Conservation (phyloP, 345 rosid genomes). For the Camelina neglecta region DNA sequence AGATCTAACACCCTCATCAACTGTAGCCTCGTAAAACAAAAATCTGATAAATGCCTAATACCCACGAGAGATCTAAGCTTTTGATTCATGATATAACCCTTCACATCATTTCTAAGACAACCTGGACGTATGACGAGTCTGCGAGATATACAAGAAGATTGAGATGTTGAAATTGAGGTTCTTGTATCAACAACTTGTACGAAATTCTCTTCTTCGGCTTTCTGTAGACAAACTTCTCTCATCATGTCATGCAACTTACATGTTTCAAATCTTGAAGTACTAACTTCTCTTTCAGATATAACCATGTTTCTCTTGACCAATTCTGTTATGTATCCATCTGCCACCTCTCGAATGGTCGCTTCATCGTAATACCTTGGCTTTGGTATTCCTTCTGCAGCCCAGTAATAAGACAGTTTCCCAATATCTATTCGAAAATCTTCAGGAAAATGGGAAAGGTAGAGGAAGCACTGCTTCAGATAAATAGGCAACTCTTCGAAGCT, state of each 20-base stretch:
- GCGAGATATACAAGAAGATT: background rate
- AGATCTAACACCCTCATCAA: slow-evolving; percentile 48
- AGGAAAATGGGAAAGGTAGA: slow-evolving; percentile 26
- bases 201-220: background rate
- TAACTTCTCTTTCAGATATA: slow-evolving; percentile 21
- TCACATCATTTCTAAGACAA: background rate
- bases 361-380: background rate
- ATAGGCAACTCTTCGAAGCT: slow-evolving; percentile 25
- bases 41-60: background rate
- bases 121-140: background rate
- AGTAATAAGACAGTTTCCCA: slow-evolving; percentile 23
- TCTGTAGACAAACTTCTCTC: slow-evolving; percentile 7
- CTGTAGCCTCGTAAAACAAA: slow-evolving; percentile 1
- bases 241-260: slow-evolving; percentile 22
- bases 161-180: background rate
- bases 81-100: background rate
- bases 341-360: slow-evolving; percentile 12
- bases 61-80: slow-evolving; percentile 18
- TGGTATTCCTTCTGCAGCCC: slow-evolving; percentile 50
- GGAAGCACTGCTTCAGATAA: slow-evolving; percentile 33
- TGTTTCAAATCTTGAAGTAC: background rate
- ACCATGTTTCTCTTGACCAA: slow-evolving; percentile 47
- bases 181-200: background rate
- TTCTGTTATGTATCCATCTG: slow-evolving; percentile 35
- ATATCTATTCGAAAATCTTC: slow-evolving; percentile 38